Percentiles rank a stretch among this genome's conserved stretches.
phyloP scores from a whole-genome alignment of 805 yeast species.

The Lachancea kluyveri region DNA sequence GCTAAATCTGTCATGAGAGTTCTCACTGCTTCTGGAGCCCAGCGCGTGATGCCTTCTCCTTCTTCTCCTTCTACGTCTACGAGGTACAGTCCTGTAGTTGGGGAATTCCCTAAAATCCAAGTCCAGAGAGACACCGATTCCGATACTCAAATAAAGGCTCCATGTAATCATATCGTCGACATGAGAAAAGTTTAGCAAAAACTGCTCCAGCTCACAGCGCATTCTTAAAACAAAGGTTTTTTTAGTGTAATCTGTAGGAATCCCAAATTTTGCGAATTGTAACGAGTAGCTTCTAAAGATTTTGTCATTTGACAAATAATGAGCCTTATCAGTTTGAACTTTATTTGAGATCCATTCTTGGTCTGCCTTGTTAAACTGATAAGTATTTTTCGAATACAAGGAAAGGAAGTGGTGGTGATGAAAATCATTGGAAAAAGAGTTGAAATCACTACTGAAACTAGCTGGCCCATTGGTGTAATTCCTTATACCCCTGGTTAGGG shows the following conservation, averaged over 20 bases:
- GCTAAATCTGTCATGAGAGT: not conserved
- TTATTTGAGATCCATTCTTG: conserved; percentile 19
- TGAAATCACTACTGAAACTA: conserved; percentile 10
- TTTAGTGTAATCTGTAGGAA: conserved; percentile 80
- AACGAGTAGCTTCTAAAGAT: conserved; percentile 65
- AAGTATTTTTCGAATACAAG: conserved; percentile 14
- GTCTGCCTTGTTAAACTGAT: conserved; percentile 24
- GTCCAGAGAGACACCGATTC: conserved; percentile 76
- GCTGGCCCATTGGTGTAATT: conserved; percentile 24
- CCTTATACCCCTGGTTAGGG: conserved; percentile 25
- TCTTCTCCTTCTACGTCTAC: conserved; percentile 52
- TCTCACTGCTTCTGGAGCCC: not conserved
- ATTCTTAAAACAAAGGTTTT: conserved; percentile 61
- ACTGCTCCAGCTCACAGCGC: conserved; percentile 79
- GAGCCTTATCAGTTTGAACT: conserved; percentile 16
- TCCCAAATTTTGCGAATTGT: conserved; percentile 78
- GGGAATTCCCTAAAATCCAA: conserved; percentile 67
- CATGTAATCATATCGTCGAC: conserved; percentile 69
- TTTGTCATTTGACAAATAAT: conserved; percentile 29
- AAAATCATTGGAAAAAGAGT: conserved; percentile 5
- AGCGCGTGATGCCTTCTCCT: conserved; percentile 12
- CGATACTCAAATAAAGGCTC: conserved; percentile 67
- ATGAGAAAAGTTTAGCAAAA: conserved; percentile 56
- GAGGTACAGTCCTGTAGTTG: conserved; percentile 71
- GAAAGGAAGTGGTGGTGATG: conserved; percentile 11